Evolutionary conservation across 768 basidiomycete species (phyloP).

Genomic region (Mycena maculata): DNA sequence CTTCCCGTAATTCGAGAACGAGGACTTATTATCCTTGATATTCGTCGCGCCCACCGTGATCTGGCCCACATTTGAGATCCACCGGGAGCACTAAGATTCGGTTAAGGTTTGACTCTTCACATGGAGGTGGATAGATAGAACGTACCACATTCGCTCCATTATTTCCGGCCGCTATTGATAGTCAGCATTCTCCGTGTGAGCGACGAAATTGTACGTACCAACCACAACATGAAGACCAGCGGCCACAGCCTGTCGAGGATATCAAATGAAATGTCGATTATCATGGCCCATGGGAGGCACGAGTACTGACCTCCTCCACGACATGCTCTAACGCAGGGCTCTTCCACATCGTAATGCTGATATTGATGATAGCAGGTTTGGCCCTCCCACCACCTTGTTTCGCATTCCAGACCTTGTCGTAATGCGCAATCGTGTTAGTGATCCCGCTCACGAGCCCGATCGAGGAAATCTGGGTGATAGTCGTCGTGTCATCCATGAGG

Average conservation of each 20-base stretch:
- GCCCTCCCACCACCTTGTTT: not conserved
- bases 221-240: not conserved
- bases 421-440: not conserved
- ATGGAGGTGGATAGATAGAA: not conserved
- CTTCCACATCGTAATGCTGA: not conserved
- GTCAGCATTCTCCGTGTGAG: not conserved
- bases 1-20: not conserved
- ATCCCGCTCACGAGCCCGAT: not conserved
- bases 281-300: not conserved
- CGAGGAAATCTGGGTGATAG: not conserved
- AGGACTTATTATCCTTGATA: not conserved
- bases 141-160: not conserved
- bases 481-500: not conserved
- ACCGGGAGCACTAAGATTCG: not conserved
- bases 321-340: not conserved
- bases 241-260: not conserved
- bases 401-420: not conserved
- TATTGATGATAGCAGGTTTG: not conserved
- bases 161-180: not conserved
- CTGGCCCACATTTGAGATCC: not conserved
- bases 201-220: not conserved
- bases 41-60: slow-evolving; percentile 2
- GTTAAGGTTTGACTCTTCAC: not conserved
- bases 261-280: not conserved
- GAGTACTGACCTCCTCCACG: not conserved